Percentiles rank a stretch among this genome's conserved stretches.
Evolutionary conservation across 164 flowering plant species (phyloP).

Genomic region (Euptelea pleiosperma): DNA sequence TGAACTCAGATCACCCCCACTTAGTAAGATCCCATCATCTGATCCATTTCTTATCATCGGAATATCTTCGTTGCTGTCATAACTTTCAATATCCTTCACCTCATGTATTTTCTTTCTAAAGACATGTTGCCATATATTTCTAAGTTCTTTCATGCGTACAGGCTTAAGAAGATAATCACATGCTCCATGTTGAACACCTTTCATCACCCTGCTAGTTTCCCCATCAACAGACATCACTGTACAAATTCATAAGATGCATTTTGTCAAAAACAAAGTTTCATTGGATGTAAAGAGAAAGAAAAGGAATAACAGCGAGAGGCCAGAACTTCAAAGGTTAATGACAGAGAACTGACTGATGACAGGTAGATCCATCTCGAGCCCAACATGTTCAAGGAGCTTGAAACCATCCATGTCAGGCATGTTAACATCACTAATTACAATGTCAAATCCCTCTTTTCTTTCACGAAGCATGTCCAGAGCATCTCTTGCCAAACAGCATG

Average conservation of each 20-base stretch:
- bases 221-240: constrained; percentile 99
- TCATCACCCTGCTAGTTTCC: constrained; percentile 94
- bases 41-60: constrained; percentile 40
- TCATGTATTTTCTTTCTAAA: constrained; percentile 78
- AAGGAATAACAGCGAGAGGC: constrained; percentile 1
- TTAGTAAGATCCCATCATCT: constrained; percentile 37
- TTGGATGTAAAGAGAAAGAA: background rate
- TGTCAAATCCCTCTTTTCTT: constrained; percentile 30
- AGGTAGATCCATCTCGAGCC: constrained; percentile 34
- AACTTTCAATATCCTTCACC: constrained; percentile 59
- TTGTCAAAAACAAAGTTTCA: constrained; percentile 9
- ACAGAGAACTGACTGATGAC: constrained; percentile 29
- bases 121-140: constrained; percentile 98
- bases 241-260: constrained; percentile 10
- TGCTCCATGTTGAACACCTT: constrained; percentile 97
- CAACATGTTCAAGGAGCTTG: constrained; percentile 30
- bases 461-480: constrained; percentile 27
- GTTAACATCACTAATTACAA: constrained; percentile 35
- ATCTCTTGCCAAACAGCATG: constrained; percentile 26
- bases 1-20: constrained; percentile 43
- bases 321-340: constrained; percentile 2
- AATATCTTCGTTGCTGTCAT: constrained; percentile 46
- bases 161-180: constrained; percentile 97
- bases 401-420: constrained; percentile 41
- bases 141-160: constrained; percentile 89